These are phyloP conservation scores for Stipa capillata DNA, from an alignment of 176 grass and related monocot genomes.

Conservation along the genomic window DNA sequence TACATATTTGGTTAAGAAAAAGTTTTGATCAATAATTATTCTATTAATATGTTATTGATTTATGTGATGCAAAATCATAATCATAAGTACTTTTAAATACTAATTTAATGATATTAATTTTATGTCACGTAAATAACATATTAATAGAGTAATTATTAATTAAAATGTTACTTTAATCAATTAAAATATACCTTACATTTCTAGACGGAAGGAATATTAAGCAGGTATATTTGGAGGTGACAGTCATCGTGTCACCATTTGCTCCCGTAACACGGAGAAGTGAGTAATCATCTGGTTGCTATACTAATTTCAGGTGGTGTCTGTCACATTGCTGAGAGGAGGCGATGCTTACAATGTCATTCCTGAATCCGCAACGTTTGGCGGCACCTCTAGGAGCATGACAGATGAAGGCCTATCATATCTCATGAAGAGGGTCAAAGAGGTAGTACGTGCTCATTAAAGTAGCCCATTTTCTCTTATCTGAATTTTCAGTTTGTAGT, in stretches of 20 bases:
- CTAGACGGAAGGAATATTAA: too few relatives aligned
- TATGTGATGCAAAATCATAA: too few relatives aligned
- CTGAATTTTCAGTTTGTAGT: neutral
- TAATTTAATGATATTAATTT: too few relatives aligned
- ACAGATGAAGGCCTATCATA: constrained; percentile 37
- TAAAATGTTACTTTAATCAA: too few relatives aligned
- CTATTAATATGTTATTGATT: too few relatives aligned
- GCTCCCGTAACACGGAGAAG: neutral
- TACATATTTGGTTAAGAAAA: too few relatives aligned
- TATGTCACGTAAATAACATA: too few relatives aligned
- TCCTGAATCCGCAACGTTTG: constrained; percentile 45
- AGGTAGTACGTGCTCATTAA: constrained; percentile 28
- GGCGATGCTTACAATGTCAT: constrained; percentile 74
- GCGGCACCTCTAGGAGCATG: constrained; percentile 64
- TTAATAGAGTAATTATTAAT: too few relatives aligned
- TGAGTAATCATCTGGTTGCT: neutral
- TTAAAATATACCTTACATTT: too few relatives aligned
- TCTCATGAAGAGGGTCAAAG: constrained; percentile 42
- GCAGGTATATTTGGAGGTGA: neutral
- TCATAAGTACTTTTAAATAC: too few relatives aligned
- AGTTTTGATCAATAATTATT: too few relatives aligned
- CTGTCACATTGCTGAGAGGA: constrained; percentile 35
- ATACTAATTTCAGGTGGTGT: constrained; percentile 49
- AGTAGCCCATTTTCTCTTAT: neutral
- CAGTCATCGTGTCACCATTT: too few relatives aligned